phyloP scores from a whole-genome alignment of 257 asterid species.

The Osmanthus fragrans region DNA sequence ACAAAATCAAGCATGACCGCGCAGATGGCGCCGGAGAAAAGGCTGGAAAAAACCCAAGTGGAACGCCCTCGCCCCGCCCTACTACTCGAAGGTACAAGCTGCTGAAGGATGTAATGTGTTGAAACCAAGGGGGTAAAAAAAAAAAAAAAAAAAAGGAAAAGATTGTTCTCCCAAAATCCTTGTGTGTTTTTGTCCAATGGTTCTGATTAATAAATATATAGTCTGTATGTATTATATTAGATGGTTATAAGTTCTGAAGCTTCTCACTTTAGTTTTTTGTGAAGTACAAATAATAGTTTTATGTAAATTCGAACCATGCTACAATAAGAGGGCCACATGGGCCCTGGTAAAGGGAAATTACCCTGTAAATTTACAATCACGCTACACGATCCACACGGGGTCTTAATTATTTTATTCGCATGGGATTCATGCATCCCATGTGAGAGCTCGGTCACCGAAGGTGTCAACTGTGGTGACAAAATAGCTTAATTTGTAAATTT shows the following conservation, averaged over 20 bases:
- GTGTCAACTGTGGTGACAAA: too few relatives aligned
- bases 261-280: slow-evolving; percentile 2
- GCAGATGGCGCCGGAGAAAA: slow-evolving; percentile 48
- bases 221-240: neutral
- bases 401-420: too few relatives aligned
- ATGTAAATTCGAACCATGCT: neutral
- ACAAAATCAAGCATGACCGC: slow-evolving; percentile 59
- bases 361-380: too few relatives aligned
- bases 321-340: too few relatives aligned
- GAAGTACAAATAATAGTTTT: neutral
- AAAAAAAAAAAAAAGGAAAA: neutral
- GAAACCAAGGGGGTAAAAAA: neutral
- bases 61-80: slow-evolving; percentile 64
- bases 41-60: slow-evolving; percentile 47
- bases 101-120: slow-evolving; percentile 97
- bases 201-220: neutral
- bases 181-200: slow-evolving; percentile 5
- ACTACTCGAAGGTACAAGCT: slow-evolving; percentile 91
- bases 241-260: neutral
- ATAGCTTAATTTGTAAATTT: too few relatives aligned
- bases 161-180: neutral
- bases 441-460: too few relatives aligned
- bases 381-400: too few relatives aligned
- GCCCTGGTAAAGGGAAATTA: too few relatives aligned
- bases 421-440: too few relatives aligned